Conservation (phyloP, 257 asterid species). For the Oldenlandia corymbosa region DNA sequence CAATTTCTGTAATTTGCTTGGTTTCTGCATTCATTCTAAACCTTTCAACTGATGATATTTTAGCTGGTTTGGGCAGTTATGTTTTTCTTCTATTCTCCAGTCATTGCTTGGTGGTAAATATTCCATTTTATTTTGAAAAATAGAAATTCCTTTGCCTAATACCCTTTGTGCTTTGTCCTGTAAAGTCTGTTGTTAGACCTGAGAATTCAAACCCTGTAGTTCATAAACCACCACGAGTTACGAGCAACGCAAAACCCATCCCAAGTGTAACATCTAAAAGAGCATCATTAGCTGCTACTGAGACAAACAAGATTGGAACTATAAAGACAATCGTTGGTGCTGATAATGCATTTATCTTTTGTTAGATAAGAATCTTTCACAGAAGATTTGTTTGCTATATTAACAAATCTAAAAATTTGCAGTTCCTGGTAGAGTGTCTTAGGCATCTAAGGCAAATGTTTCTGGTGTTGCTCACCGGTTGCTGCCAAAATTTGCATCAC, state of each 20-base stretch:
- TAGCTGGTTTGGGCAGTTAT: neutral
- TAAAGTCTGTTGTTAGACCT: constrained; percentile 37
- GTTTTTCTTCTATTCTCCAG: neutral
- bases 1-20: neutral
- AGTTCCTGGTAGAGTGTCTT: constrained; percentile 47
- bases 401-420: constrained; percentile 23
- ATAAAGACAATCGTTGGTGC: constrained; percentile 44
- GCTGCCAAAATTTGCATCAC: constrained; percentile 50
- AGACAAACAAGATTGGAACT: constrained; percentile 38
- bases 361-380: neutral
- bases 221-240: constrained; percentile 48
- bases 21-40: neutral
- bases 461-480: constrained; percentile 41
- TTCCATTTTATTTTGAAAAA: neutral
- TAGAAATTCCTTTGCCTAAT: constrained; percentile 14
- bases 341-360: constrained; percentile 16
- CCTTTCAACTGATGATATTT: neutral
- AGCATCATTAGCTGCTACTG: constrained; percentile 45
- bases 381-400: neutral
- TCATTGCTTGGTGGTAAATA: neutral
- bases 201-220: constrained; percentile 30
- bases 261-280: constrained; percentile 45
- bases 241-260: constrained; percentile 32
- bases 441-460: constrained; percentile 41
- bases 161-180: constrained; percentile 17